Base-by-base conservation (phyloP, 1,139 yeast genomes). In the Nematodospora anomalae region DNA sequence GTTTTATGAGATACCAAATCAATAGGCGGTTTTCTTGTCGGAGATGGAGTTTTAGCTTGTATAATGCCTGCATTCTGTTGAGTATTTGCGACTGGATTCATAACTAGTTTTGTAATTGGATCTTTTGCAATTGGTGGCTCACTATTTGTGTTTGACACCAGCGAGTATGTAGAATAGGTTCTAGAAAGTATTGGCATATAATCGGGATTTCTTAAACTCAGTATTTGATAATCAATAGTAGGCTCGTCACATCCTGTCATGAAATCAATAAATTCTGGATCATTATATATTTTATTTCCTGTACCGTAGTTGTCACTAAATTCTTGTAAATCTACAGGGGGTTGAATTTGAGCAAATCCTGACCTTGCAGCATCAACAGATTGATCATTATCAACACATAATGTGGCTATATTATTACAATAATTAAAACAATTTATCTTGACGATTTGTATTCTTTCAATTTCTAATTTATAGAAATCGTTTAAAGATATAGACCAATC, bases 401-500 rank as follows among this genome's bases (percentile, higher is more conserved):
- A 72, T 0, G 88, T 74, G 4, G 95, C 86, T 9, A 84, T 70
- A 36, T 81, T 72, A 57, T 88, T 88, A 37, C 95, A 82, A 57
- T 74, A 90, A 30, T 82, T 84, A 83, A 96, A 94, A 45, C 94
- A 61, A 51, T 83, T 86, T 12, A 84, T 70, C 51, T 89, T 87
- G 40, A 87, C 56, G 42, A 82, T 75, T 50, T 84, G 84, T 37
- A 89, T 79, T 45, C 96, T 74, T 51, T 86, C 89, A 35, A 78
- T 77, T 55, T 92, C 98, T 45, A 87, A 62, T 42, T 71, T 79
- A 59, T 90, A 95, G 43, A 87, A 71, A 47, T 79, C 80, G 44
- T 74, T 78, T 30, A 90, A 75, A 1, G 87, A 71, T 14, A 69
- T 61, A 37, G 75, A 71, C 98, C 98, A 92, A 50, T 89, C 95